A percentile compares a stretch with the other conserved stretches of the same genome.
Evolutionary conservation across 1,284 basidiomycete species (phyloP).

Genomic region (Ganoderma meredithae): DNA sequence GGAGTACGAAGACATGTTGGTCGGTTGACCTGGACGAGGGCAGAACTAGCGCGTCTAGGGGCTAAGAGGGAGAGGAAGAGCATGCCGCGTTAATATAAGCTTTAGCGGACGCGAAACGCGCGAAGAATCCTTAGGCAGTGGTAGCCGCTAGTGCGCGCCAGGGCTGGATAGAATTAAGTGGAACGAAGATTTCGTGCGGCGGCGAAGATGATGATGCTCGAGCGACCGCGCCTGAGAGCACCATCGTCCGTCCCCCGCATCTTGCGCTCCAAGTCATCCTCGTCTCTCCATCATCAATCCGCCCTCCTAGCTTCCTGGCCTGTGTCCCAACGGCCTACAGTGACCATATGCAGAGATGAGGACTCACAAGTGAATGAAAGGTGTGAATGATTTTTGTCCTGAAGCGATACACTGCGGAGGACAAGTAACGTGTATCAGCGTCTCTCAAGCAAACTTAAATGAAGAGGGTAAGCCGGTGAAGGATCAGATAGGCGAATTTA

Average conservation of each 20-base stretch:
- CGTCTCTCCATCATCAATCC: neutral
- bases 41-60: constrained; percentile 14
- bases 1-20: constrained; percentile 24
- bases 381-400: constrained; percentile 1
- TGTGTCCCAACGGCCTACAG: neutral
- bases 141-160: constrained; percentile 15
- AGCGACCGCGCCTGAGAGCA: neutral
- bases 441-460: constrained; percentile 5
- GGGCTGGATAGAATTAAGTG: constrained; percentile 10
- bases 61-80: neutral
- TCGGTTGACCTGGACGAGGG: constrained; percentile 1
- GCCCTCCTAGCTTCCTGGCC: neutral
- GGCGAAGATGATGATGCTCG: constrained; percentile 15
- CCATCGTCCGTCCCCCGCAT: neutral
- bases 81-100: constrained; percentile 20
- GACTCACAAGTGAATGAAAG: constrained; percentile 15
- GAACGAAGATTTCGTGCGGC: constrained; percentile 19
- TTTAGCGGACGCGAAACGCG: constrained; percentile 16
- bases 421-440: constrained; percentile 19
- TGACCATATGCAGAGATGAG: neutral
- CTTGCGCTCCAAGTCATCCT: neutral
- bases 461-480: constrained; percentile 19
- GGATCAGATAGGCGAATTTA: constrained; percentile 45
- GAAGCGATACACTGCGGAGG: constrained; percentile 12
- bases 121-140: neutral